Evolutionary conservation across 2,329 filamentous ascomycete genomes (phyloP).

Genomic region (Penicillium sp.): DNA sequence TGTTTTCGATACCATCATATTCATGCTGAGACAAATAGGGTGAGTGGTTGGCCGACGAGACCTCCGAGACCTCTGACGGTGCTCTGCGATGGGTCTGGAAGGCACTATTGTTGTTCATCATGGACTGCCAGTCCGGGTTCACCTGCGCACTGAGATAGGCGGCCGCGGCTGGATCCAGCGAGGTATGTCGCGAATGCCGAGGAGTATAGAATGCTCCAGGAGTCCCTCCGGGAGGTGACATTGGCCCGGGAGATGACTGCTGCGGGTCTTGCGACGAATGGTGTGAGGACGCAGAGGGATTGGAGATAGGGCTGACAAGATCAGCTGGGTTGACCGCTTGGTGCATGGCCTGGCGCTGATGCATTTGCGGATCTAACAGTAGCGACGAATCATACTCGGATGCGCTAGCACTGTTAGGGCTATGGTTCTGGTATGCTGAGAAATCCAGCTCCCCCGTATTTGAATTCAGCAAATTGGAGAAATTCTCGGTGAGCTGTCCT

Average conservation of each 20-base stretch:
- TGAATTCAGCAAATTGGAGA: slow-evolving; percentile 48
- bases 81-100: slow-evolving; percentile 84
- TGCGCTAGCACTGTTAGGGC: slow-evolving; percentile 37
- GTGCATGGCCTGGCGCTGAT: slow-evolving; percentile 45
- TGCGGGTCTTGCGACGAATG: slow-evolving; percentile 60
- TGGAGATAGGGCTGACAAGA: slow-evolving; percentile 54
- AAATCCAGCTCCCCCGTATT: slow-evolving; percentile 49
- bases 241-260: slow-evolving; percentile 59
- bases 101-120: slow-evolving; percentile 60
- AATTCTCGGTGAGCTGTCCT: slow-evolving; percentile 44
- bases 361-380: slow-evolving; percentile 50
- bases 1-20: slow-evolving; percentile 74
- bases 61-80: slow-evolving; percentile 90
- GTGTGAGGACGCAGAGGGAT: slow-evolving; percentile 62
- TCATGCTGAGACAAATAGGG: slow-evolving; percentile 81
- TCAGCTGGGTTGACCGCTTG: slow-evolving; percentile 56
- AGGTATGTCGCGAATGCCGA: slow-evolving; percentile 64
- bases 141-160: slow-evolving; percentile 61
- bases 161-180: slow-evolving; percentile 65
- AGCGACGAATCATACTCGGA: slow-evolving; percentile 48
- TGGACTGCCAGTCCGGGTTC: slow-evolving; percentile 63
- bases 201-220: slow-evolving; percentile 60
- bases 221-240: slow-evolving; percentile 62
- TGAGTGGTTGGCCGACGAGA: slow-evolving; percentile 83
- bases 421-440: slow-evolving; percentile 45